Base-by-base conservation (phyloP, 1,284 basidiomycete genomes). In the Exsudoporus floridanus region DNA sequence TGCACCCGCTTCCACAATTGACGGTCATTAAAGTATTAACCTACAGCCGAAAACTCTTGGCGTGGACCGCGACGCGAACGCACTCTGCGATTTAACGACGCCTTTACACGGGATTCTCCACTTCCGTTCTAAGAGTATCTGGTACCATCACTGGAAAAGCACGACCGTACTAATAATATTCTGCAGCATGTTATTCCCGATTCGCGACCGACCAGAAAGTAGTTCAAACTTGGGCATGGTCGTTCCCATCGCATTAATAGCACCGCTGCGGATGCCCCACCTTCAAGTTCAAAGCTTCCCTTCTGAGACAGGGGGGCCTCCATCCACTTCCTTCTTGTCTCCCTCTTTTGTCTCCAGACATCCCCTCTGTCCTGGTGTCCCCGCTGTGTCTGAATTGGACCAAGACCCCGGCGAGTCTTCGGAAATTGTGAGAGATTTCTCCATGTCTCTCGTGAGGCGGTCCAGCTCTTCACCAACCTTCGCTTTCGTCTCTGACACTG, bases 401-500 rank as follows among this genome's bases (percentile, higher is more conserved):
- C 12, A 37, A 30, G 52, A 19, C 30, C 28, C 43, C 16, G 28
- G 8, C 1, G 42, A 39, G 9, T 52, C 61, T 33, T 50, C 28
- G 23, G 66, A 60, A 43, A 66, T 61, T 2, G 33, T 27, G 42
- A 74, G 61, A 25, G 59, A 54, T 44, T 62, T 62, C 53, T 65
- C 70, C 21, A 71, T 57, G 57, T 66, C 64, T 44, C 62, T 66
- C 39, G 67, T 67, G 35, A 74, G 58, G 46, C 66, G 64, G 12
- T 74, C 74, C 45, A 75, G 60, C 53, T 72, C 74, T 8, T 63
- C 61, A 48, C 55, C 58, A 37, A 61, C 56, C 10, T 62, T 62
- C n/a, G 43, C 61, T 13, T 47, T 50, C 28, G 56, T 38, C 30
- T 60, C 58, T n/a, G 50, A 18, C 21, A 8, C 39, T 19, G 31